phyloP scores from a whole-genome alignment of 2,329 filamentous ascomycete species.

The Colletotrichum limetticola region DNA sequence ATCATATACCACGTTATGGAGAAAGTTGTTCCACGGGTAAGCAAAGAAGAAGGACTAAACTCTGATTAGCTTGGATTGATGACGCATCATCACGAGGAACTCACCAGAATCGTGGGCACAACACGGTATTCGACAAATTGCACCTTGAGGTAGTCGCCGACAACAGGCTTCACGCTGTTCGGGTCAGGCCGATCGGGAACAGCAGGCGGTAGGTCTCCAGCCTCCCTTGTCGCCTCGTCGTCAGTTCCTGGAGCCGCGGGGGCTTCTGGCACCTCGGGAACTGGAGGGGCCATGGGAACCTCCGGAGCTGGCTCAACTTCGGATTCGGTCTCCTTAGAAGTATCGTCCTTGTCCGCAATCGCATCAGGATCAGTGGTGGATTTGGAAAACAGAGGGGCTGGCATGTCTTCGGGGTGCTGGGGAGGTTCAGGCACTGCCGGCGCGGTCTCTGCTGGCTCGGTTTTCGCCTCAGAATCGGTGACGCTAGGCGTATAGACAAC shows the following conservation, averaged over 20 bases:
- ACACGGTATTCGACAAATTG: slow-evolving; percentile 96
- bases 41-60: slow-evolving; percentile 93
- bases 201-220: slow-evolving; percentile 15
- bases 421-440: slow-evolving; percentile 41
- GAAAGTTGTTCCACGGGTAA: slow-evolving; percentile 99
- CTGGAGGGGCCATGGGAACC: not conserved
- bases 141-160: slow-evolving; percentile 94
- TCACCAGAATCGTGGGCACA: slow-evolving; percentile 93
- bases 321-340: slow-evolving; percentile 25
- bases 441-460: slow-evolving; percentile 15
- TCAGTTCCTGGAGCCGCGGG: slow-evolving; percentile 9
- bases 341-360: not conserved
- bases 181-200: slow-evolving; percentile 34
- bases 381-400: slow-evolving; percentile 72
- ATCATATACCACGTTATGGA: slow-evolving; percentile 99
- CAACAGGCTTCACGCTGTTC: slow-evolving; percentile 71
- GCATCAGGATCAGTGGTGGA: slow-evolving; percentile 8
- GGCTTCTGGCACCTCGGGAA: slow-evolving; percentile 25
- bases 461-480: slow-evolving; percentile 23
- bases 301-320: slow-evolving; percentile 40
- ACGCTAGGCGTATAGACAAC: slow-evolving; percentile 38
- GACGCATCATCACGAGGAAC: slow-evolving; percentile 43
- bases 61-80: not conserved
- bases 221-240: slow-evolving; percentile 17
- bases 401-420: slow-evolving; percentile 74